phyloP scores from a whole-genome alignment of 306 rosid species.

The Canavalia ensiformis region DNA sequence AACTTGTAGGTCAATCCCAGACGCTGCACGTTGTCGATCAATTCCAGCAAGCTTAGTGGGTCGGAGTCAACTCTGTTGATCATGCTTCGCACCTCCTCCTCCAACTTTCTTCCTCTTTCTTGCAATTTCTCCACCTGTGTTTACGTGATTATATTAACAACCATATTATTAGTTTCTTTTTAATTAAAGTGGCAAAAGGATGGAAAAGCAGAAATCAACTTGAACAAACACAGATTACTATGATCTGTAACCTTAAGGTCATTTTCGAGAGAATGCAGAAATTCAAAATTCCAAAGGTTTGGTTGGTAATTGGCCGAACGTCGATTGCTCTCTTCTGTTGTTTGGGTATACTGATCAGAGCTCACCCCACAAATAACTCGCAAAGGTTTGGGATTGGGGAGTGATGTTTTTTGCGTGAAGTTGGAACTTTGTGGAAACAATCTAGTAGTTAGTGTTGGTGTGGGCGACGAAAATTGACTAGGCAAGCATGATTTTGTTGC shows the following conservation, averaged over 20 bases:
- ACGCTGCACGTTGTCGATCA: constrained; percentile 54
- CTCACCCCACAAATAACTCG: not conserved
- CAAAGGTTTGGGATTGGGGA: constrained; percentile 9
- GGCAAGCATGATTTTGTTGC: not conserved
- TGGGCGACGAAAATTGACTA: not conserved
- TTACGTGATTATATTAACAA: not conserved
- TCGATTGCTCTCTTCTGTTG: not conserved
- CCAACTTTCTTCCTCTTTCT: constrained; percentile 34
- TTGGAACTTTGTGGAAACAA: not conserved
- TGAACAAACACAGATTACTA: not conserved
- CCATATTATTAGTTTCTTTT: not conserved
- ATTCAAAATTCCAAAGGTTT: constrained; percentile 38
- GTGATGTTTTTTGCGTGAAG: not conserved
- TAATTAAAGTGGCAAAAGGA: too few relatives aligned
- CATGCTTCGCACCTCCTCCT: constrained; percentile 39
- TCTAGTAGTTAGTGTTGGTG: not conserved
- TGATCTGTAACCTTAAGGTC: constrained; percentile 1
- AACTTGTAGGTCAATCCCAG: constrained; percentile 54
- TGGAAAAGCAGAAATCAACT: not conserved
- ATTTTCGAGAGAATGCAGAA: constrained; percentile 4
- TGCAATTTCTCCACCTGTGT: constrained; percentile 10
- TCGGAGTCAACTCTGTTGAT: not conserved
- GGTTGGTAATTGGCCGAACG: constrained; percentile 46
- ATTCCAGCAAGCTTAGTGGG: constrained; percentile 33
- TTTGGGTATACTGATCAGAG: not conserved